Evolutionary conservation across 352 stramenopile species (phyloP).

Genomic region (Pythium angustatum): DNA sequence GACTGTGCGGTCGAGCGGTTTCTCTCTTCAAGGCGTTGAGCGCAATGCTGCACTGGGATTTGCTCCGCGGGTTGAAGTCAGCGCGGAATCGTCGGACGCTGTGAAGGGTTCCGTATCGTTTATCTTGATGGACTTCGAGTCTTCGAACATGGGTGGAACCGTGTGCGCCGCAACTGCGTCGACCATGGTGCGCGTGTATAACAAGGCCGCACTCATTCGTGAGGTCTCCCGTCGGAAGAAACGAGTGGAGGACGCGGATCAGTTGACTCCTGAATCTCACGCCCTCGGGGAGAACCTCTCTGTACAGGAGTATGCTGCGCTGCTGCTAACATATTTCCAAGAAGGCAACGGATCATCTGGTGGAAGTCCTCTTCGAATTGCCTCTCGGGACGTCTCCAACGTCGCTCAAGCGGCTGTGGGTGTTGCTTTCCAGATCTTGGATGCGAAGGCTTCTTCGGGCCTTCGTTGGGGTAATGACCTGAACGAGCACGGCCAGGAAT

Average conservation of each 20-base stretch:
- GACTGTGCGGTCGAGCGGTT: conserved; percentile 53
- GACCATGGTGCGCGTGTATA: conserved; percentile 65
- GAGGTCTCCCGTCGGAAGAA: conserved; percentile 23
- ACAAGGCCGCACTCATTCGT: background rate
- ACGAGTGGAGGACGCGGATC: conserved; percentile 44
- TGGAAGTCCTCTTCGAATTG: conserved; percentile 42
- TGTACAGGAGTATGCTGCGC: conserved; percentile 58
- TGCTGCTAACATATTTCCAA: conserved; percentile 63
- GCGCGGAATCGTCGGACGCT: conserved; percentile 44
- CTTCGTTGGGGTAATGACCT: conserved; percentile 68
- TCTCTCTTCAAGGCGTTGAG: conserved; percentile 69
- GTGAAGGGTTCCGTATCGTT: conserved; percentile 75
- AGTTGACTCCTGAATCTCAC: conserved; percentile 38
- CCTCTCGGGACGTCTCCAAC: conserved; percentile 38
- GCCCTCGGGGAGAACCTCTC: conserved; percentile 29
- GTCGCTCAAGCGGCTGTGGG: conserved; percentile 63
- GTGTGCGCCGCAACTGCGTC: conserved; percentile 68
- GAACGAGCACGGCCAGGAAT: conserved; percentile 25
- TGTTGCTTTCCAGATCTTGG: conserved; percentile 72
- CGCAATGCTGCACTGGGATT: conserved; percentile 54
- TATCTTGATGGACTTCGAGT: conserved; percentile 51
- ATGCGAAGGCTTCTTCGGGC: conserved; percentile 80
- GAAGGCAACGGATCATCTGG: conserved; percentile 28
- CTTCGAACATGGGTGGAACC: conserved; percentile 33
- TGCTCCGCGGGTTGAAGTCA: conserved; percentile 52